Percentiles rank a stretch among this genome's conserved stretches.
Evolutionary conservation across 495 filamentous ascomycete genomes (phyloP).

Genomic region (Thermothielavioides terrestris): DNA sequence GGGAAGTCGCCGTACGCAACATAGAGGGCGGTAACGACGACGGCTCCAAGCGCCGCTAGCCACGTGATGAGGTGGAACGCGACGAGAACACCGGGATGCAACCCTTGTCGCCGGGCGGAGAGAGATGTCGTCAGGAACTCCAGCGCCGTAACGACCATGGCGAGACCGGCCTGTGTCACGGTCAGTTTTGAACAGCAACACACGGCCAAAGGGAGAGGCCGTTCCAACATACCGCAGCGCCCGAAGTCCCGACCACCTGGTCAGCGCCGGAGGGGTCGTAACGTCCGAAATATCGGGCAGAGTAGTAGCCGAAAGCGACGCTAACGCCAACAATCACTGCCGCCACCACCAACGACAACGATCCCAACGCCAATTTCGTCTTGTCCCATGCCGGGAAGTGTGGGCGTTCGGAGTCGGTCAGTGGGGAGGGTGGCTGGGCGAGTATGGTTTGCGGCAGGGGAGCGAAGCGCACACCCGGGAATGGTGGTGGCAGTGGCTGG

Average conservation of each 20-base stretch:
- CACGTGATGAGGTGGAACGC: constrained; percentile 30
- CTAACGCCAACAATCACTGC: constrained; percentile 26
- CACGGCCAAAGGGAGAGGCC: neutral
- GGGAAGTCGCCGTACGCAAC: constrained; percentile 1
- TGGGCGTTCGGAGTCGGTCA: neutral
- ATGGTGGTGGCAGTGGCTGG: neutral
- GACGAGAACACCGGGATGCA: constrained; percentile 34
- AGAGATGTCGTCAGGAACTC: constrained; percentile 28
- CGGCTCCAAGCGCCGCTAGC: constrained; percentile 10
- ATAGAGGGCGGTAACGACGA: constrained; percentile 15
- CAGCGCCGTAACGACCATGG: constrained; percentile 28
- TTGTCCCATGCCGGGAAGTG: constrained; percentile 17
- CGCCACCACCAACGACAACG: constrained; percentile 17
- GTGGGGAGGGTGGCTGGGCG: neutral
- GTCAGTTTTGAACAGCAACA: neutral
- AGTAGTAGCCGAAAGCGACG: constrained; percentile 6
- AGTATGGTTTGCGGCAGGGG: neutral
- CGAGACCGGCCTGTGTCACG: constrained; percentile 19
- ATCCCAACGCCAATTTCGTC: constrained; percentile 25
- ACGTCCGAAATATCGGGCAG: neutral
- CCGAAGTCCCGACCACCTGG: neutral
- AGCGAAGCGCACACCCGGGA: neutral
- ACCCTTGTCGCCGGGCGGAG: constrained; percentile 19
- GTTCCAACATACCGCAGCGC: constrained; percentile 9
- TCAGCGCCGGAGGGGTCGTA: neutral